phyloP scores from a whole-genome alignment of 2,329 filamentous ascomycete genomes.

The Knufia fluminis region DNA sequence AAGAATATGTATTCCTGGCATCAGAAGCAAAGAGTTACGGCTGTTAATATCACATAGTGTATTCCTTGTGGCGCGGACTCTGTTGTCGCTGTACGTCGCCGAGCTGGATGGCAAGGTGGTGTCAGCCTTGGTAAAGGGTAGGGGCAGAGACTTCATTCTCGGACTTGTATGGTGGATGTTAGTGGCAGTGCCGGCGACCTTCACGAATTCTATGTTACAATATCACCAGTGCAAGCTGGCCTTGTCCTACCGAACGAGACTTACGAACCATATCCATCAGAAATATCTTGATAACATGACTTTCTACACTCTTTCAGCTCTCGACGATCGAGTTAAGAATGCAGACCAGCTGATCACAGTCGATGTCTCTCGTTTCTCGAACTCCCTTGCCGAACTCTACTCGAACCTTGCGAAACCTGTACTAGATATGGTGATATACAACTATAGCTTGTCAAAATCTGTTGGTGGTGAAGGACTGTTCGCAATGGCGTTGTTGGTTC shows the following conservation, averaged over 20 bases:
- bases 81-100: conserved; percentile 92
- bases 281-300: conserved; percentile 96
- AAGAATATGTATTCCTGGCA: conserved; percentile 81
- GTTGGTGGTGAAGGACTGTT: conserved; percentile 95
- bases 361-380: conserved; percentile 92
- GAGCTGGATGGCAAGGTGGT: conserved; percentile 92
- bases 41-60: conserved; percentile 84
- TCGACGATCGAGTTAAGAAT: conserved; percentile 97
- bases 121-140: conserved; percentile 83
- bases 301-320: conserved; percentile 88
- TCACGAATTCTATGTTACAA: conserved; percentile 97
- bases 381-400: conserved; percentile 88
- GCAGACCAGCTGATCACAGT: conserved; percentile 95
- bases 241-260: conserved; percentile 79
- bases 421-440: conserved; percentile 94
- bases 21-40: conserved; percentile 77
- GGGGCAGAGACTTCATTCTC: conserved; percentile 78
- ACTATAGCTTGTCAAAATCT: conserved; percentile 81
- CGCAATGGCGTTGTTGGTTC: conserved; percentile 88
- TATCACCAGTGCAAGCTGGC: conserved; percentile 96
- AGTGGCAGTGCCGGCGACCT: conserved; percentile 89
- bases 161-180: conserved; percentile 97
- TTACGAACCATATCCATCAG: conserved; percentile 92
- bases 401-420: conserved; percentile 92
- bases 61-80: conserved; percentile 78